A percentile compares a stretch with the other conserved stretches of the same genome.
phyloP scores from a whole-genome alignment of 1,139 yeast genomes.

The Geotrichum carabidarum region DNA sequence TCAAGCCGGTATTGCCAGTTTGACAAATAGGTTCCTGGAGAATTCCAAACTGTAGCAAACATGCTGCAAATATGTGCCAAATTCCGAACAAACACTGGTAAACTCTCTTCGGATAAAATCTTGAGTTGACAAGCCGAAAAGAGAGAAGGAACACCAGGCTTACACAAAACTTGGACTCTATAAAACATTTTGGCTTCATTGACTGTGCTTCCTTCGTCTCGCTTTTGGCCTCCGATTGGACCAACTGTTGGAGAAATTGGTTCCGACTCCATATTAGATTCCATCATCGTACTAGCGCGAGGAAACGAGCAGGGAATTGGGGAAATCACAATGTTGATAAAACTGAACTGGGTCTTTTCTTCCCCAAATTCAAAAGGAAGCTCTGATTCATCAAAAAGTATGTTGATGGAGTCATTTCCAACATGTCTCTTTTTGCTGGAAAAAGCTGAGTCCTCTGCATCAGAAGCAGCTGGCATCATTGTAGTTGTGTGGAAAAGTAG shows the following conservation, averaged over 20 bases:
- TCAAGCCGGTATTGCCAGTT: constrained; percentile 65
- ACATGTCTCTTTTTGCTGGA: constrained; percentile 73
- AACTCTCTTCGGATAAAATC: constrained; percentile 53
- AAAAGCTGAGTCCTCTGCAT: constrained; percentile 42
- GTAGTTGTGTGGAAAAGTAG: constrained; percentile 74
- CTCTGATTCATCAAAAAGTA: constrained; percentile 72
- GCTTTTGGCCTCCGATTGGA: constrained; percentile 1
- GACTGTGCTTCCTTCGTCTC: neutral
- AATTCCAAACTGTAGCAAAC: constrained; percentile 72
- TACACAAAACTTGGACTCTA: constrained; percentile 58
- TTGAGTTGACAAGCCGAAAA: constrained; percentile 74
- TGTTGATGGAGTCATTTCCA: constrained; percentile 77
- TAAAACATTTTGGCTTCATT: constrained; percentile 36
- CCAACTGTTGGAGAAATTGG: constrained; percentile 4
- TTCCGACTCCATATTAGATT: neutral
- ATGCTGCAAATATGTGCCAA: constrained; percentile 61
- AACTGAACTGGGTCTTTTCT: constrained; percentile 75
- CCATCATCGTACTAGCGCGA: neutral
- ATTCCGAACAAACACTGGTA: constrained; percentile 63
- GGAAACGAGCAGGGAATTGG: constrained; percentile 47
- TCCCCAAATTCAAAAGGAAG: constrained; percentile 62
- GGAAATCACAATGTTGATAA: constrained; percentile 69
- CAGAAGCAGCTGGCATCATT: constrained; percentile 57
- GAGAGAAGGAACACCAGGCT: constrained; percentile 68
- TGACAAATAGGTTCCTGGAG: constrained; percentile 49